phyloP scores from a whole-genome alignment of 2,329 filamentous ascomycete genomes.

The Trichoderma cornu-damae region DNA sequence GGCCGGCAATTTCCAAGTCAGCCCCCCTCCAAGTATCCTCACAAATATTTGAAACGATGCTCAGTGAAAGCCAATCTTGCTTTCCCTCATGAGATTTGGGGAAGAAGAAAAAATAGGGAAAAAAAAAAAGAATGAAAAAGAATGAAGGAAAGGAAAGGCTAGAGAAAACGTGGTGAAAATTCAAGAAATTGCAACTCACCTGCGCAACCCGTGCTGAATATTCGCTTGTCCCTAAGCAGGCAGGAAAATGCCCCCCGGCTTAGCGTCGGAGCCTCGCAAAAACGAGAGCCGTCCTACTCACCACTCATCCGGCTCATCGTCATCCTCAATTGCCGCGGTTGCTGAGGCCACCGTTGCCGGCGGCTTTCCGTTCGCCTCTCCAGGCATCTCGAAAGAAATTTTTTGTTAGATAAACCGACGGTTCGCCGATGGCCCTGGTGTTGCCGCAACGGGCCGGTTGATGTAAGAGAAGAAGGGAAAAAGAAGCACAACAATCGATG shows the following conservation, averaged over 20 bases:
- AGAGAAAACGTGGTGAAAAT: background rate
- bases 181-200: slow-evolving; percentile 46
- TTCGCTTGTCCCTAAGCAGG: slow-evolving; percentile 79
- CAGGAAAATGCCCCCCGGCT: slow-evolving; percentile 14
- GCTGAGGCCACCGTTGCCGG: slow-evolving; percentile 10
- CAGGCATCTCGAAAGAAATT: slow-evolving; percentile 8
- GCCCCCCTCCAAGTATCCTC: background rate
- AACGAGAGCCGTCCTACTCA: slow-evolving; percentile 43
- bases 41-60: background rate
- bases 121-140: background rate
- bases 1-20: background rate
- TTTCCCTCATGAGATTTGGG: background rate
- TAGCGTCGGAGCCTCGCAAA: slow-evolving; percentile 26
- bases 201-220: slow-evolving; percentile 92
- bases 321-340: slow-evolving; percentile 45
- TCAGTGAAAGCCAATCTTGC: background rate
- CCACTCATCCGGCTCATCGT: slow-evolving; percentile 94
- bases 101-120: background rate
- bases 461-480: slow-evolving; percentile 18
- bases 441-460: slow-evolving; percentile 6
- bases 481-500: slow-evolving; percentile 11
- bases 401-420: background rate
- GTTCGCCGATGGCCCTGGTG: slow-evolving; percentile 13
- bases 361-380: slow-evolving; percentile 10
- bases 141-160: background rate